Conservation (phyloP, 2,329 filamentous ascomycete genomes). For the Kalmusia sp. region DNA sequence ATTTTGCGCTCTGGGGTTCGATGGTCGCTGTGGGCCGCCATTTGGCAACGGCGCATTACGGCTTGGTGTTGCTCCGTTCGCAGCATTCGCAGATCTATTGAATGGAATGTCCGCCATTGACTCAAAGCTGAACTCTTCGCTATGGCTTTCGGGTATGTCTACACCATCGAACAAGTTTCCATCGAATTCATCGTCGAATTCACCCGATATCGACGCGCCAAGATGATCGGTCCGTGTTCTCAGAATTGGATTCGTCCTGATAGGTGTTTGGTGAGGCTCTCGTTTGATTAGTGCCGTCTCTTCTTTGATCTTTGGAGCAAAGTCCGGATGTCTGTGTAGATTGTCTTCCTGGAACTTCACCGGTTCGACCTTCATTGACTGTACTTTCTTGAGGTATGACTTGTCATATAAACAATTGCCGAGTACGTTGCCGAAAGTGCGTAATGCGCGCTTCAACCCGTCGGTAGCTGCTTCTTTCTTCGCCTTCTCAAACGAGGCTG, state of each 20-base stretch:
- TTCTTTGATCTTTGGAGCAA: conserved; percentile 52
- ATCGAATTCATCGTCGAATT: conserved; percentile 64
- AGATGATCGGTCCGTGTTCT: conserved; percentile 43
- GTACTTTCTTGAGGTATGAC: conserved; percentile 88
- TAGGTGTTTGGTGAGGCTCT: conserved; percentile 32
- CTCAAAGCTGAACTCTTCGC: conserved; percentile 53
- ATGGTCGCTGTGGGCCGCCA: conserved; percentile 27
- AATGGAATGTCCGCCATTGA: conserved; percentile 22
- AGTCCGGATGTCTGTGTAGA: conserved; percentile 83
- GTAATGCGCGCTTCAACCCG: conserved; percentile 84
- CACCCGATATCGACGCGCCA: conserved; percentile 43
- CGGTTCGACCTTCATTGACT: conserved; percentile 82
- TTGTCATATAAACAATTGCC: conserved; percentile 99
- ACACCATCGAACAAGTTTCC: conserved; percentile 65
- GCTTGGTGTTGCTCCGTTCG: conserved; percentile 24
- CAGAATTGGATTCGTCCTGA: conserved; percentile 29
- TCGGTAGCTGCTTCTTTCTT: conserved; percentile 99
- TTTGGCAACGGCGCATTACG: conserved; percentile 30
- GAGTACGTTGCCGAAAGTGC: conserved; percentile 93
- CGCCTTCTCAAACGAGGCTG: conserved; percentile 94
- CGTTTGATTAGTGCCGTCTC: conserved; percentile 36
- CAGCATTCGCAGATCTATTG: conserved; percentile 11
- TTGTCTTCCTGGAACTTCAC: conserved; percentile 80
- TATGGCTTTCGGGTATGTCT: conserved; percentile 67
- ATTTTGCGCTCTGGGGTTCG: conserved; percentile 29